These are phyloP conservation scores for Aspergillus fumigatiaffinis DNA, from an alignment of 2,329 filamentous ascomycete species.

Conservation along the genomic window DNA sequence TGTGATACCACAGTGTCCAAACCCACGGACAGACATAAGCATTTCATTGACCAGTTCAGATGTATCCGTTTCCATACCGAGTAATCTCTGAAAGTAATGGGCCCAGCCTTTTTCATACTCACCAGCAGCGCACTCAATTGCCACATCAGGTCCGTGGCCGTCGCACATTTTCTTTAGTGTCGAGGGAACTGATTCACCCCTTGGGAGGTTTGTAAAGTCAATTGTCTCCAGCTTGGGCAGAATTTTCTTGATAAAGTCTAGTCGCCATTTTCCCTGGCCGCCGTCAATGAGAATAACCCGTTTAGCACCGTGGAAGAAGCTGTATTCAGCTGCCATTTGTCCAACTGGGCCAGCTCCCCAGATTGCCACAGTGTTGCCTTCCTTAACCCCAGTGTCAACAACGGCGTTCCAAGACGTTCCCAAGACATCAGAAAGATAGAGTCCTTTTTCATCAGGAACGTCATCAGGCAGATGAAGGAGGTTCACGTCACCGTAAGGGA, in stretches of 20 bases:
- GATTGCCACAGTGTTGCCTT: conserved; percentile 72
- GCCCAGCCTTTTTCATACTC: conserved; percentile 61
- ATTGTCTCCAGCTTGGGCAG: conserved; percentile 65
- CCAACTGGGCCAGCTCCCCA: conserved; percentile 88
- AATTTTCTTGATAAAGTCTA: conserved; percentile 63
- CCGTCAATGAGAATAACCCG: conserved; percentile 77
- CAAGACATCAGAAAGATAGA: conserved; percentile 79
- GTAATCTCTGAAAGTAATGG: conserved; percentile 56
- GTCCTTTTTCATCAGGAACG: conserved; percentile 78
- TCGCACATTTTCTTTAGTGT: conserved; percentile 70
- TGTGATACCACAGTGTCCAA: conserved; percentile 69
- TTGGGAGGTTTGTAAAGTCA: conserved; percentile 63
- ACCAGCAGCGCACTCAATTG: conserved; percentile 64
- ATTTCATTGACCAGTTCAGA: conserved; percentile 58
- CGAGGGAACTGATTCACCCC: conserved; percentile 62
- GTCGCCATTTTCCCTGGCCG: conserved; percentile 57
- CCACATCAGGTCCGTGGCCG: conserved; percentile 66
- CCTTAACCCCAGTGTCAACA: conserved; percentile 76
- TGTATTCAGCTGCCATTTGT: conserved; percentile 67
- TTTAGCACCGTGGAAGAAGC: conserved; percentile 67
- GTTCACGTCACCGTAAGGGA: conserved; percentile 77
- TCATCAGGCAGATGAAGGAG: conserved; percentile 72
- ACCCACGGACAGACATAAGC: conserved; percentile 52
- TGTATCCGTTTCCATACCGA: conserved; percentile 78
- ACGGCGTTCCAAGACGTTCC: conserved; percentile 79